A percentile compares a stretch with the other conserved stretches of the same genome.
Evolutionary conservation across 2,329 filamentous ascomycete species (phyloP).

Genomic region (Nemania diffusa): DNA sequence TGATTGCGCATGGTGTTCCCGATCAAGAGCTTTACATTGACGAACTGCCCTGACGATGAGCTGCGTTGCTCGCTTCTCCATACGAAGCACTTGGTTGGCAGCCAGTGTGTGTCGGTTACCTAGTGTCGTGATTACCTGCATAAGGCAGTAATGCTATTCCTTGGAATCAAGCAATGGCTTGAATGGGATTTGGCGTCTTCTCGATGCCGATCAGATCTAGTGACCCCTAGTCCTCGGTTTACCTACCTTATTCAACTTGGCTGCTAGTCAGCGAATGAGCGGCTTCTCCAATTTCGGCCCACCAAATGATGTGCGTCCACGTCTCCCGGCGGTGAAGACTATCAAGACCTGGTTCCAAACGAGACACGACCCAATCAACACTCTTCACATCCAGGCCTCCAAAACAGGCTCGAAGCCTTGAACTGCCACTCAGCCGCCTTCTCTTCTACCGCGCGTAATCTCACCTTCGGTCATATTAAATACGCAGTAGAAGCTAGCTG

Average conservation of each 20-base stretch:
- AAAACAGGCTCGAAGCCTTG: constrained; percentile 10
- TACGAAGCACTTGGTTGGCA: constrained; percentile 16
- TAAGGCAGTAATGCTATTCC: constrained; percentile 38
- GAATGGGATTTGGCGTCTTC: constrained; percentile 40
- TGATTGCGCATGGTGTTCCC: constrained; percentile 23
- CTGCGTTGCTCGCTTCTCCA: constrained; percentile 12
- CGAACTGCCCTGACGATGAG: constrained; percentile 6
- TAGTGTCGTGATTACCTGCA: constrained; percentile 27
- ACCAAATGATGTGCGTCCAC: constrained; percentile 36
- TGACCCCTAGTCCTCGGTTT: constrained; percentile 17
- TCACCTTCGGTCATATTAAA: constrained; percentile 7
- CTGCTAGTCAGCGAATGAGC: constrained; percentile 19
- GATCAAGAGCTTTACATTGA: constrained; percentile 19
- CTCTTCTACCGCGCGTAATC: constrained; percentile 7
- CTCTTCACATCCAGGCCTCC: background rate
- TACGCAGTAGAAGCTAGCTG: background rate
- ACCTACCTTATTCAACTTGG: constrained; percentile 2
- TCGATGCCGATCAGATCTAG: constrained; percentile 36
- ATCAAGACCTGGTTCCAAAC: constrained; percentile 13
- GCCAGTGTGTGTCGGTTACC: constrained; percentile 10
- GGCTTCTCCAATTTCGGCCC: constrained; percentile 25
- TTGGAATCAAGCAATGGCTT: constrained; percentile 24
- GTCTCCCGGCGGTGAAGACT: constrained; percentile 25
- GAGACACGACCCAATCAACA: constrained; percentile 18
- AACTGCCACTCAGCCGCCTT: constrained; percentile 11